These are phyloP conservation scores for Adansonia madagascariensis DNA, from an alignment of 441 rosid genomes.

Conservation along the genomic window DNA sequence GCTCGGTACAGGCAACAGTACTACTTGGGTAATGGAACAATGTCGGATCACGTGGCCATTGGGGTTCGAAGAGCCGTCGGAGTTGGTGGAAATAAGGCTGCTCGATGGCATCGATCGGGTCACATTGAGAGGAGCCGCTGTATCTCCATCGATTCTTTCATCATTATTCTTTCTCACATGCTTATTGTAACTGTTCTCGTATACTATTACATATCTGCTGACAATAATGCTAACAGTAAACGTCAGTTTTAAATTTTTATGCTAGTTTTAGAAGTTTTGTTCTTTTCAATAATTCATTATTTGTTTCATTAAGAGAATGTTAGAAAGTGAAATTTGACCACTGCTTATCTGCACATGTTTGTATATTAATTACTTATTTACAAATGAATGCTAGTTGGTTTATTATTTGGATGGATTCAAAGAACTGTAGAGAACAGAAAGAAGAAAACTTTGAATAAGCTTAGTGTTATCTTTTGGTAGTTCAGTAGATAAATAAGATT, in stretches of 20 bases:
- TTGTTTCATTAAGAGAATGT: constrained; percentile 27
- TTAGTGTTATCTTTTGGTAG: not conserved
- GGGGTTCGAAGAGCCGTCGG: constrained; percentile 48
- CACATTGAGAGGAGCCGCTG: constrained; percentile 60
- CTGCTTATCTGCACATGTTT: not conserved
- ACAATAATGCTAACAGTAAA: constrained; percentile 33
- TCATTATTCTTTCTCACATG: constrained; percentile 56
- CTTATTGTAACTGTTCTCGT: constrained; percentile 63
- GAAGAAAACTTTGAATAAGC: not conserved
- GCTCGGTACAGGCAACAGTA: constrained; percentile 81
- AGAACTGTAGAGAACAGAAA: constrained; percentile 1
- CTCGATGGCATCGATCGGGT: constrained; percentile 61
- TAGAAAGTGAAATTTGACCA: not conserved
- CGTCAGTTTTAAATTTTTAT: constrained; percentile 35
- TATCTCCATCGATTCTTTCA: constrained; percentile 49
- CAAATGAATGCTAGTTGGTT: not conserved
- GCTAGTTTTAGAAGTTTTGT: not conserved
- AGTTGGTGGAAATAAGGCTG: constrained; percentile 37
- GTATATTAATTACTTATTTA: constrained; percentile 4
- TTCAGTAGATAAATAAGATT: not conserved
- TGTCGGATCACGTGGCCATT: constrained; percentile 57
- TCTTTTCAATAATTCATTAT: not conserved
- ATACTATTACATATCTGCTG: constrained; percentile 61
- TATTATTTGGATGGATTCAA: not conserved
- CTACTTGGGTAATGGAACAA: constrained; percentile 52